Evolutionary conservation across 345 rosid species (phyloP).

Genomic region (Rubroshorea leprosula): DNA sequence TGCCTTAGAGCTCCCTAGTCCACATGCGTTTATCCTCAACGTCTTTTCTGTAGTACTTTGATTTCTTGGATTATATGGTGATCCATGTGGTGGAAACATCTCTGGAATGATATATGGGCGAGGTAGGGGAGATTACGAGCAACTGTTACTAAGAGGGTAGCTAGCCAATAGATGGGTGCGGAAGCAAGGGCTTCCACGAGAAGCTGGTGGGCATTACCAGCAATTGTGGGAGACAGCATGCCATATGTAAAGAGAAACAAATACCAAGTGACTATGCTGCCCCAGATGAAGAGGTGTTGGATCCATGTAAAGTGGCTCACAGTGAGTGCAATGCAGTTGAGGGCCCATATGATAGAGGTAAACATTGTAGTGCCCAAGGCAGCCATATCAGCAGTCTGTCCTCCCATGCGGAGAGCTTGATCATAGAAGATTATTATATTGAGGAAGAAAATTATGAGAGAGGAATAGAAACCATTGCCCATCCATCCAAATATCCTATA

Average conservation of each 20-base stretch:
- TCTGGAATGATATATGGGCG: constrained; percentile 60
- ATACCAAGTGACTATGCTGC: constrained; percentile 81
- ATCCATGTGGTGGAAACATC: constrained; percentile 75
- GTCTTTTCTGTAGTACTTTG: constrained; percentile 74
- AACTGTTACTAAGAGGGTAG: constrained; percentile 59
- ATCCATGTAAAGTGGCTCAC: constrained; percentile 97
- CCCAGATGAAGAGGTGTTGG: constrained; percentile 87
- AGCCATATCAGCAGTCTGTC: constrained; percentile 88
- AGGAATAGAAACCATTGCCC: constrained; percentile 75
- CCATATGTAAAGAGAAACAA: constrained; percentile 67
- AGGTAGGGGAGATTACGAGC: constrained; percentile 62
- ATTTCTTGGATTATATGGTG: constrained; percentile 97
- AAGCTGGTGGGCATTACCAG: constrained; percentile 59
- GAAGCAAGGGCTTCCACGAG: constrained; percentile 82
- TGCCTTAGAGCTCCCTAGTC: constrained; percentile 84
- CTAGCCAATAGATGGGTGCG: constrained; percentile 74
- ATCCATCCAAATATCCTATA: constrained; percentile 86
- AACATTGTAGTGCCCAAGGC: constrained; percentile 86
- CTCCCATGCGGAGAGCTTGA: constrained; percentile 69
- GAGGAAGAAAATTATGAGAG: constrained; percentile 70
- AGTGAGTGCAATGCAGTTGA: constrained; percentile 78
- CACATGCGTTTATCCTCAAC: constrained; percentile 72
- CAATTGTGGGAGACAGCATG: constrained; percentile 45
- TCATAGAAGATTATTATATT: constrained; percentile 54
- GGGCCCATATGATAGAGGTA: constrained; percentile 89